A percentile compares a stretch with the other conserved stretches of the same genome.
These are phyloP conservation scores for Melampsora americana DNA, from an alignment of 1,284 basidiomycete species.

Conservation along the genomic window DNA sequence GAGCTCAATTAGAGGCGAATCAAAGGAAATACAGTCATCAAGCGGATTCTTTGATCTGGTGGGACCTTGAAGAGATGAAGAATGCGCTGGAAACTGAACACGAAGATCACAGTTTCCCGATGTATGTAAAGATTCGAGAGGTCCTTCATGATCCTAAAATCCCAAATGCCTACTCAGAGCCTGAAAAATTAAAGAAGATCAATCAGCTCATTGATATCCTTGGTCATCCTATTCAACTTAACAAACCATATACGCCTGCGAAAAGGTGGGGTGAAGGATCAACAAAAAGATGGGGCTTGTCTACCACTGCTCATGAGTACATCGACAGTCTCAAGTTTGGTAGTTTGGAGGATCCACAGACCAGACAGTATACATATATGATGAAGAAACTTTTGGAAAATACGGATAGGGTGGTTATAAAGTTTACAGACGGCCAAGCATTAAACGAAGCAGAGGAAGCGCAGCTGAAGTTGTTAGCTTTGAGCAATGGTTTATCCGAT, in stretches of 20 bases:
- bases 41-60: not conserved
- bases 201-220: not conserved
- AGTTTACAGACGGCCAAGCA: not conserved
- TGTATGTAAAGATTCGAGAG: not conserved
- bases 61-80: not conserved
- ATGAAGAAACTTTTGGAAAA: not conserved
- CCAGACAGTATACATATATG: not conserved
- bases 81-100: not conserved
- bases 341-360: not conserved
- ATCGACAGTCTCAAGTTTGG: conserved; percentile 4
- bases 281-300: not conserved
- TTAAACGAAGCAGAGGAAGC: conserved; percentile 3
- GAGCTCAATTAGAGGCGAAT: not conserved
- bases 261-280: not conserved
- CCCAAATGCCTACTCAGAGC: not conserved
- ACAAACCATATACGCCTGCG: not conserved
- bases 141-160: not conserved
- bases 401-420: not conserved
- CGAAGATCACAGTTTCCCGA: not conserved
- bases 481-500: conserved; percentile 1
- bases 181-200: not conserved
- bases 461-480: not conserved
- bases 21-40: not conserved
- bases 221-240: not conserved
- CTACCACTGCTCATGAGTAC: not conserved